phyloP scores from a whole-genome alignment of 1,284 basidiomycete genomes.

The Acaromyces ingoldii region DNA sequence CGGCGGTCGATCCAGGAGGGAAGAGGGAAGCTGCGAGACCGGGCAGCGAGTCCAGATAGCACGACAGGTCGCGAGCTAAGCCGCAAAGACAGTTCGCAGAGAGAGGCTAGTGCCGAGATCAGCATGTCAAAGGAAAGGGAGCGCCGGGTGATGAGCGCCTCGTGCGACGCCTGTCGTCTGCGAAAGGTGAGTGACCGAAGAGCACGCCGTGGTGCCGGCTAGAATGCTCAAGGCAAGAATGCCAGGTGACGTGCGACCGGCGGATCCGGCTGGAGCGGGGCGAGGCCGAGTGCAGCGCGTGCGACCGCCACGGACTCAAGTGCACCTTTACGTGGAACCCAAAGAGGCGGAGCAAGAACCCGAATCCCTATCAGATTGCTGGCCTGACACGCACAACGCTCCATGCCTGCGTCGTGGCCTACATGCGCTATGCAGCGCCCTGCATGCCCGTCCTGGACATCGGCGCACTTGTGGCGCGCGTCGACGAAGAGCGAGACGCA shows the following conservation, averaged over 20 bases:
- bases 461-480: not conserved
- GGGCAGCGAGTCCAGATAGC: no score
- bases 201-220: no score
- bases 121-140: no score
- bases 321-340: conserved; percentile 3
- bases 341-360: not conserved
- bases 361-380: not conserved
- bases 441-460: not conserved
- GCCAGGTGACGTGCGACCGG: conserved; percentile 8
- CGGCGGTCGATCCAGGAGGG: no score
- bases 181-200: no score
- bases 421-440: not conserved
- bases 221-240: no score
- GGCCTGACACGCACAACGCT: conserved; percentile 1
- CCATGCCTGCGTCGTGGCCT: not conserved
- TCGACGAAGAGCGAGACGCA: not conserved
- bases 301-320: not conserved
- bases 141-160: no score
- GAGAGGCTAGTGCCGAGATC: no score
- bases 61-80: no score
- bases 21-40: no score
- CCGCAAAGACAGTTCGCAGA: no score
- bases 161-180: no score
- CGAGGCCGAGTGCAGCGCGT: not conserved
- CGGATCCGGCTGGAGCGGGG: not conserved